A percentile compares a stretch with the other conserved stretches of the same genome.
Conservation (phyloP, 192 early-diverging fungal genomes). For the Umbelopsis ramanniana region DNA sequence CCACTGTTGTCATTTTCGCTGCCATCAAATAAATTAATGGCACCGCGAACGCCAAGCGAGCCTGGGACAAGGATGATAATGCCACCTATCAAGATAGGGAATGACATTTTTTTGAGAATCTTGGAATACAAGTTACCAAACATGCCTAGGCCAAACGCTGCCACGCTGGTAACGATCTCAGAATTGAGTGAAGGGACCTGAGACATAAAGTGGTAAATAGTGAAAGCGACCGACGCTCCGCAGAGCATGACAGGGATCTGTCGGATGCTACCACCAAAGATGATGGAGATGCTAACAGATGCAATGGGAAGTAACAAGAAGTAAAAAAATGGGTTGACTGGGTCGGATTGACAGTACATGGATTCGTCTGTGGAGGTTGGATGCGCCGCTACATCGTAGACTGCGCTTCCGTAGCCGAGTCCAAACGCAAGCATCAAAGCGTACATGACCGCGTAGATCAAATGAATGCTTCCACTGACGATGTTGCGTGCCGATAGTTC, state of each 20-base stretch:
- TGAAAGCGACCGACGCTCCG: slow-evolving; percentile 68
- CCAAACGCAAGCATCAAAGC: slow-evolving; percentile 82
- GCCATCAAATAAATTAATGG: slow-evolving; percentile 35
- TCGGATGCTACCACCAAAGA: slow-evolving; percentile 55
- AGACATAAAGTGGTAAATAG: slow-evolving; percentile 65
- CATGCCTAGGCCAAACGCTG: slow-evolving; percentile 81
- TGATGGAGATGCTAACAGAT: slow-evolving; percentile 51
- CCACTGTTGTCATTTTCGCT: slow-evolving; percentile 27
- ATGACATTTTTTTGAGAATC: slow-evolving; percentile 71
- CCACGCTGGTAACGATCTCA: slow-evolving; percentile 64
- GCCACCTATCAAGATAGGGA: slow-evolving; percentile 82
- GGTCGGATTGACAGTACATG: slow-evolving; percentile 28
- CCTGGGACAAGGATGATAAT: slow-evolving; percentile 85
- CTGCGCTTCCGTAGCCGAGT: slow-evolving; percentile 50
- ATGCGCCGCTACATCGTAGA: slow-evolving; percentile 34
- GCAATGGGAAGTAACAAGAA: slow-evolving; percentile 49
- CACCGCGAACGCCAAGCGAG: slow-evolving; percentile 54
- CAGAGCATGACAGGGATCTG: slow-evolving; percentile 75
- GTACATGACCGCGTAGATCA: slow-evolving; percentile 80
- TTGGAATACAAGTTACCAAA: slow-evolving; percentile 77
- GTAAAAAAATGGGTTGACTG: slow-evolving; percentile 42
- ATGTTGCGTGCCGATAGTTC: slow-evolving; percentile 89
- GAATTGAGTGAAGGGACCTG: slow-evolving; percentile 47
- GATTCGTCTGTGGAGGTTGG: slow-evolving; percentile 11
- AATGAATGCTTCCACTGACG: slow-evolving; percentile 83